Conservation (phyloP, 2,329 filamentous ascomycete genomes). For the Fusarium floridanum region DNA sequence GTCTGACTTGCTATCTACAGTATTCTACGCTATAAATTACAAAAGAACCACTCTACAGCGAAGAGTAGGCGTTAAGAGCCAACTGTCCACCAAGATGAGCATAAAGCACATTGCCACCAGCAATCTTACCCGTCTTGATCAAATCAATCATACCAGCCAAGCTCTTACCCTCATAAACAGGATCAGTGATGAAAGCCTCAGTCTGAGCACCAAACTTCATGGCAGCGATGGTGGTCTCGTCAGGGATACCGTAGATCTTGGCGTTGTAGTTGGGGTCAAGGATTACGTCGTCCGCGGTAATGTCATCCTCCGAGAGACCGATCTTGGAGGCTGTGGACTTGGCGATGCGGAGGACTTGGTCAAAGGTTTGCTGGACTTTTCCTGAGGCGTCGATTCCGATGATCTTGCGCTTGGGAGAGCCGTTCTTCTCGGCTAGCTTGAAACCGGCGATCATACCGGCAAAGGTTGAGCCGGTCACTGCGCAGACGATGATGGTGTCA, state of each 20-base stretch:
- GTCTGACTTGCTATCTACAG: not conserved
- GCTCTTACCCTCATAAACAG: constrained; percentile 82
- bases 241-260: constrained; percentile 76
- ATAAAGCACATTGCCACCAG: constrained; percentile 76
- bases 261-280: constrained; percentile 74
- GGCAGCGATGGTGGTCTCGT: constrained; percentile 73
- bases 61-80: constrained; percentile 76
- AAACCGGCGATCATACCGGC: constrained; percentile 81
- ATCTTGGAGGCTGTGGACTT: constrained; percentile 73
- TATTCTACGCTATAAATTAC: constrained; percentile 23
- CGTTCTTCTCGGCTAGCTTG: constrained; percentile 68
- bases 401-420: constrained; percentile 64
- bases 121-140: constrained; percentile 72
- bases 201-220: constrained; percentile 76
- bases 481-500: constrained; percentile 76
- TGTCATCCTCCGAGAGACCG: constrained; percentile 69
- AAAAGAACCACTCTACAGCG: constrained; percentile 19
- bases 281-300: constrained; percentile 72
- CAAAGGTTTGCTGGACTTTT: constrained; percentile 66
- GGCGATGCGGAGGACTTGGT: constrained; percentile 76
- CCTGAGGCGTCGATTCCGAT: constrained; percentile 72
- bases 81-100: constrained; percentile 79
- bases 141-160: constrained; percentile 79
- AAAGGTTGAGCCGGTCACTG: constrained; percentile 78
- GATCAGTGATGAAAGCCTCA: constrained; percentile 81